These are phyloP conservation scores for Hawksworthiomyces lignivorus DNA, from an alignment of 2,329 filamentous ascomycete species.

Conservation along the genomic window DNA sequence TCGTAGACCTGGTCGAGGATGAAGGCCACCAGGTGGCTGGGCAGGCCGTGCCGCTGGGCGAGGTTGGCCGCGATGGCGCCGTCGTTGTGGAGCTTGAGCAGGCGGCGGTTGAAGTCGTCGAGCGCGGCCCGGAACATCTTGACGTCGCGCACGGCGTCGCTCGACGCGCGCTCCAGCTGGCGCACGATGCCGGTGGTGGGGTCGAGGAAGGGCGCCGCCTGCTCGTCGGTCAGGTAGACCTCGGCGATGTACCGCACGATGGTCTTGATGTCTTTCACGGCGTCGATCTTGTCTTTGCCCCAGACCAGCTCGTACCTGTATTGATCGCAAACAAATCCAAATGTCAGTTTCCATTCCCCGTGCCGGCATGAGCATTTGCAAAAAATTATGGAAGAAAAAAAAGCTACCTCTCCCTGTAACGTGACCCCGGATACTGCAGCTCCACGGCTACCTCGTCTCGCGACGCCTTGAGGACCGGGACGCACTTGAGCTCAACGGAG, in stretches of 20 bases:
- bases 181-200: slow-evolving; percentile 68
- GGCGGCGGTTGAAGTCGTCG: slow-evolving; percentile 65
- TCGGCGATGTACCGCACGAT: slow-evolving; percentile 63
- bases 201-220: slow-evolving; percentile 61
- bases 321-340: not conserved
- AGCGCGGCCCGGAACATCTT: slow-evolving; percentile 66
- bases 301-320: slow-evolving; percentile 63
- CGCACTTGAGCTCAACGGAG: slow-evolving; percentile 41
- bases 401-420: slow-evolving; percentile 24
- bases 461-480: slow-evolving; percentile 40
- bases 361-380: no score
- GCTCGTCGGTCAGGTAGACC: slow-evolving; percentile 67
- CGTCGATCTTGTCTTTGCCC: slow-evolving; percentile 72
- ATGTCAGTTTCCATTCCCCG: slow-evolving; percentile 3
- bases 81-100: slow-evolving; percentile 57
- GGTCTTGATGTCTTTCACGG: slow-evolving; percentile 63
- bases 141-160: slow-evolving; percentile 55
- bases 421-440: slow-evolving; percentile 73
- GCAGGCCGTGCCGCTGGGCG: slow-evolving; percentile 58
- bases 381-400: not conserved
- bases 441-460: slow-evolving; percentile 53
- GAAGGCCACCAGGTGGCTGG: slow-evolving; percentile 65
- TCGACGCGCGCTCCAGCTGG: slow-evolving; percentile 66
- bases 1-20: slow-evolving; percentile 86
- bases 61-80: slow-evolving; percentile 68